Percentiles rank a stretch among this genome's conserved stretches.
Conservation (phyloP, 2,329 filamentous ascomycete species). For the Colletotrichum scovillei region DNA sequence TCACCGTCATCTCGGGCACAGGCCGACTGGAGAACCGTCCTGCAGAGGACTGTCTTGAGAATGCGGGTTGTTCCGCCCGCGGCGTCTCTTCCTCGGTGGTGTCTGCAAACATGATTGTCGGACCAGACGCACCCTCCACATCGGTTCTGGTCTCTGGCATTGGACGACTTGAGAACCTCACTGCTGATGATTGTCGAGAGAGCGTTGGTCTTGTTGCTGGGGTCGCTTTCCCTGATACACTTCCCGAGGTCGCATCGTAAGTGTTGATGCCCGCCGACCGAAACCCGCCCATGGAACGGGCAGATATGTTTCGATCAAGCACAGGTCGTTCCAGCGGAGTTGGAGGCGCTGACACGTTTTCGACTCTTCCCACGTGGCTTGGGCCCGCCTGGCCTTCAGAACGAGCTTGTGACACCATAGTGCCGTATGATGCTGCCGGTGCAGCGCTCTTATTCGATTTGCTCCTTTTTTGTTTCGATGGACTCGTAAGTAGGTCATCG, state of each 20-base stretch:
- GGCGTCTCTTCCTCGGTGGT: conserved; percentile 43
- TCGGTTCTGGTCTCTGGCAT: conserved; percentile 77
- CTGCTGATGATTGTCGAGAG: conserved; percentile 63
- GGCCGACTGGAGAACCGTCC: conserved; percentile 72
- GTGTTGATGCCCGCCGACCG: conserved; percentile 28
- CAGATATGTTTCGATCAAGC: conserved; percentile 26
- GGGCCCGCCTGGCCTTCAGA: conserved; percentile 25
- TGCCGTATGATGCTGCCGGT: conserved; percentile 40
- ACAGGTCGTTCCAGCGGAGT: conserved; percentile 27
- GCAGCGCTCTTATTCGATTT: conserved; percentile 21
- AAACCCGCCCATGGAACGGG: conserved; percentile 29
- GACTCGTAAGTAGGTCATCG: conserved; percentile 25
- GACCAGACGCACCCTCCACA: conserved; percentile 72
- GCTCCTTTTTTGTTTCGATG: conserved; percentile 33
- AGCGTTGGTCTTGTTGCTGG: conserved; percentile 56
- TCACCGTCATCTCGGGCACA: conserved; percentile 69
- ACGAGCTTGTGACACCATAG: conserved; percentile 36
- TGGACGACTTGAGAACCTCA: conserved; percentile 78
- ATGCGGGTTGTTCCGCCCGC: conserved; percentile 49
- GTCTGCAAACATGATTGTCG: conserved; percentile 81
- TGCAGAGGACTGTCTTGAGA: conserved; percentile 58
- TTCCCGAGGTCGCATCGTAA: conserved; percentile 11
- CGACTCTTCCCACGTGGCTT: conserved; percentile 9
- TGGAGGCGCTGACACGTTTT: conserved; percentile 30
- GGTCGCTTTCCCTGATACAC: conserved; percentile 34